A percentile compares a stretch with the other conserved stretches of the same genome.
Conservation (phyloP, 2,329 filamentous ascomycete genomes). For the Ophiocordyceps camponoti-rufipedis region DNA sequence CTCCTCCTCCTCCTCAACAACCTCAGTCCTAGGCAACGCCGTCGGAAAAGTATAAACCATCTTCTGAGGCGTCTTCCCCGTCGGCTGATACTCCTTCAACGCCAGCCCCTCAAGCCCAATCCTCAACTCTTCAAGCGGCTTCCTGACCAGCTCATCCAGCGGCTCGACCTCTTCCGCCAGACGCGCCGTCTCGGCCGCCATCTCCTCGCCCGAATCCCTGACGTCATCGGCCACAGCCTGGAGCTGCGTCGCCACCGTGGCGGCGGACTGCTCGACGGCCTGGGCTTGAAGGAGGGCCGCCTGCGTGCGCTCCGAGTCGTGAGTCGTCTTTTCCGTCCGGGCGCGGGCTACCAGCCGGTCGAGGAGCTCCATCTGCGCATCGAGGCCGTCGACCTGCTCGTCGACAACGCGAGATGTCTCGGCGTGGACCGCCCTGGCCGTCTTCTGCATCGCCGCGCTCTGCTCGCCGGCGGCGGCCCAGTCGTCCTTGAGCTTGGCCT, state of each 20-base stretch:
- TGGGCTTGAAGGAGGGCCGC: slow-evolving; percentile 47
- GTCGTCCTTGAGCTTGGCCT: slow-evolving; percentile 68
- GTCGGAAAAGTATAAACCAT: slow-evolving; percentile 65
- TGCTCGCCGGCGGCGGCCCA: slow-evolving; percentile 66
- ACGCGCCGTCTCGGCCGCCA: slow-evolving; percentile 34
- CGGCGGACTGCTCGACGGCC: slow-evolving; percentile 56
- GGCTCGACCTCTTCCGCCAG: slow-evolving; percentile 44
- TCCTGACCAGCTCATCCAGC: slow-evolving; percentile 40
- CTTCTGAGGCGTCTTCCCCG: slow-evolving; percentile 74
- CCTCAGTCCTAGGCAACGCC: slow-evolving; percentile 53
- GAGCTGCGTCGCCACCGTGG: slow-evolving; percentile 52
- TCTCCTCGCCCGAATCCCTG: slow-evolving; percentile 47
- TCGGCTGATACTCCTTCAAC: slow-evolving; percentile 67
- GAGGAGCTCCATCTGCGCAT: slow-evolving; percentile 72
- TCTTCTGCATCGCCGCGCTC: slow-evolving; percentile 66
- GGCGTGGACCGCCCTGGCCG: slow-evolving; percentile 73
- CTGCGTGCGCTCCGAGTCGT: slow-evolving; percentile 51
- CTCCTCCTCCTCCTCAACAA: slow-evolving; percentile 15
- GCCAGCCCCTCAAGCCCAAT: slow-evolving; percentile 43
- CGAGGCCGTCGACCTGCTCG: slow-evolving; percentile 72
- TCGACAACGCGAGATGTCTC: slow-evolving; percentile 83
- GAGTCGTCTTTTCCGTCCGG: slow-evolving; percentile 58
- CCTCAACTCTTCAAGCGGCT: slow-evolving; percentile 54
- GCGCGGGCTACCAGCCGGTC: slow-evolving; percentile 82
- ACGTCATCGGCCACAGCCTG: slow-evolving; percentile 50